A percentile compares a stretch with the other conserved stretches of the same genome.
Evolutionary conservation across 176 grass and related monocot species (phyloP).

Genomic region (Oryza australiensis): DNA sequence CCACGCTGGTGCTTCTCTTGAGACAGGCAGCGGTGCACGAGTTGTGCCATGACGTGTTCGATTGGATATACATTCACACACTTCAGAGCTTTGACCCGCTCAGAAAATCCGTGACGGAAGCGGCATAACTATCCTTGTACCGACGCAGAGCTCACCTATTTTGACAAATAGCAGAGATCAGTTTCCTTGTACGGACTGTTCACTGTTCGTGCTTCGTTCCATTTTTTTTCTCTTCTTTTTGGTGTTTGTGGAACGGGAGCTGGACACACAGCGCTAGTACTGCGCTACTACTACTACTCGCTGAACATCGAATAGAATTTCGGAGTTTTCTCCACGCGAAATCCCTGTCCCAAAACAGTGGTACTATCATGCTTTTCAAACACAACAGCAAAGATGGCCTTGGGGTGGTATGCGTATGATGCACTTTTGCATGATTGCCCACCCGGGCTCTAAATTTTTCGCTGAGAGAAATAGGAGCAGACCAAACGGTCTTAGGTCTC

Average conservation of each 20-base stretch:
- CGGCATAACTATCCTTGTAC: not conserved
- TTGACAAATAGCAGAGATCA: not conserved
- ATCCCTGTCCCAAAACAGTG: not conserved
- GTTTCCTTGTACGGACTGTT: not conserved
- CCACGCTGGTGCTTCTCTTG: not conserved
- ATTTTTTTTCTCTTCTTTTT: not conserved
- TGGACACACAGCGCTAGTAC: not conserved
- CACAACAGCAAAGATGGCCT: not conserved
- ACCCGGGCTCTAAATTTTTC: not conserved
- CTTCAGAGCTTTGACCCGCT: not conserved
- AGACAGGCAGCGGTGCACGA: not conserved
- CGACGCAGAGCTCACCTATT: not conserved
- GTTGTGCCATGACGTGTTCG: not conserved
- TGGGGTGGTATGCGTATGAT: not conserved
- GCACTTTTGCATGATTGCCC: slow-evolving; percentile 36
- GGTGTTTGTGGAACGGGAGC: not conserved
- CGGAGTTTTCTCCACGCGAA: not conserved
- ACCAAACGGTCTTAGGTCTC: slow-evolving; percentile 25
- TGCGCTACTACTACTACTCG: no score
- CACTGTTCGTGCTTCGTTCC: not conserved
- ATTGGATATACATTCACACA: not conserved
- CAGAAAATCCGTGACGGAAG: not conserved
- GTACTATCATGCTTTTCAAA: not conserved
- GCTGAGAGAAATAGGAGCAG: slow-evolving; percentile 15
- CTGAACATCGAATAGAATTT: not conserved